Conservation (phyloP, 129 eudicot species). For the Scalesia atractyloides region DNA sequence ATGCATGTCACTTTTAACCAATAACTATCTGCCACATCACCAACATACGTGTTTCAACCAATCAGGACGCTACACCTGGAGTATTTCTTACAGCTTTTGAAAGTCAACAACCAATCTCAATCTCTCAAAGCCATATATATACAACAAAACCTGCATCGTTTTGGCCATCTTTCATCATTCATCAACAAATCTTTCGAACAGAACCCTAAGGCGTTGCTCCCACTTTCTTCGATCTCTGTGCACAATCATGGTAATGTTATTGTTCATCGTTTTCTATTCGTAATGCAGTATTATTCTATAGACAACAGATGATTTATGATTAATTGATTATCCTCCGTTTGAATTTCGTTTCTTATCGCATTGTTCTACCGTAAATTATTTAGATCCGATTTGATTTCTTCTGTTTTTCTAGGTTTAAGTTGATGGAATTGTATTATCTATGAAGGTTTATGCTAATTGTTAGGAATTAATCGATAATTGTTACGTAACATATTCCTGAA, state of each 20-base stretch:
- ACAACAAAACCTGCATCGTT: constrained; percentile 6
- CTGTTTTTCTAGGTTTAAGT: not conserved
- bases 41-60: constrained; percentile 16
- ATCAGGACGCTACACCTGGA: constrained; percentile 15
- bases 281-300: not conserved
- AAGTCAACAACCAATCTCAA: constrained; percentile 31
- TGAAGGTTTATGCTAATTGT: not conserved
- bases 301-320: not conserved
- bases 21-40: constrained; percentile 20
- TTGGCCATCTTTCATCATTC: constrained; percentile 7
- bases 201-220: not conserved
- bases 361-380: not conserved
- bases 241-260: constrained; percentile 35
- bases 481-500: not conserved
- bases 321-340: not conserved
- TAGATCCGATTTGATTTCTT: not conserved
- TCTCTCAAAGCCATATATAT: constrained; percentile 19
- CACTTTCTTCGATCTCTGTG: constrained; percentile 14
- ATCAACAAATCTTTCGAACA: not conserved
- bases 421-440: not conserved
- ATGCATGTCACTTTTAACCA: constrained; percentile 26
- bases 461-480: constrained; percentile 1
- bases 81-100: not conserved
- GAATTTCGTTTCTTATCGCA: not conserved
- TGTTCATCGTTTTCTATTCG: not conserved